Evolutionary conservation across 1,139 yeast species (phyloP).

Genomic region (Waltiozyma sp.): DNA sequence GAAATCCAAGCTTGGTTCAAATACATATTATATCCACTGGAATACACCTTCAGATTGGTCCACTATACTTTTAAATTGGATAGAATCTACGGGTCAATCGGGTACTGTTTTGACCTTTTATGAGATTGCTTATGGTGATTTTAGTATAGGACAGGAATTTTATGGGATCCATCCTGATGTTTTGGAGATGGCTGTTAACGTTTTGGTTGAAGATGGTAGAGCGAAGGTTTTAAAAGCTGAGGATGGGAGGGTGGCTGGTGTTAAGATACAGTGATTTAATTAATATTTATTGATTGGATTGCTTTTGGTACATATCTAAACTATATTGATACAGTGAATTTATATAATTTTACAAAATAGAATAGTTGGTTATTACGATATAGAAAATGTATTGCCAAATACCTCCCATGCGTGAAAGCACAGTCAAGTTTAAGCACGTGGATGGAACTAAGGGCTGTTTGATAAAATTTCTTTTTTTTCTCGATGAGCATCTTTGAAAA

Average conservation of each 20-base stretch:
- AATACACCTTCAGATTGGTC: slow-evolving; percentile 72
- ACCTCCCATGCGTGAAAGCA: too few species aligned
- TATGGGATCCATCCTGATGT: slow-evolving; percentile 50
- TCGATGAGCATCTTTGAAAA: too few species aligned
- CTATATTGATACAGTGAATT: too few species aligned
- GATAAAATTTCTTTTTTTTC: too few species aligned
- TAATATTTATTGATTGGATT: too few species aligned
- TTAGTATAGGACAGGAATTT: slow-evolving; percentile 45
- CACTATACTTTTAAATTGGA: slow-evolving; percentile 43
- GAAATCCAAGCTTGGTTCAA: neutral
- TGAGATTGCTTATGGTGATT: slow-evolving; percentile 62
- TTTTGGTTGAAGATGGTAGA: slow-evolving; percentile 53
- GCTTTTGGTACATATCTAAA: neutral
- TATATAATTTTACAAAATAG: too few species aligned
- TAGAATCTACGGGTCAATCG: slow-evolving; percentile 66
- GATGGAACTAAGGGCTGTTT: too few species aligned
- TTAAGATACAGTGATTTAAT: slow-evolving; percentile 33
- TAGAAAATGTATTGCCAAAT: too few species aligned
- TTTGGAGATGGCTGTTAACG: slow-evolving; percentile 43
- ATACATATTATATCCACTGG: slow-evolving; percentile 46
- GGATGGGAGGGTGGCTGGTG: slow-evolving; percentile 50
- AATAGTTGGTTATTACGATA: too few species aligned
- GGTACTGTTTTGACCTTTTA: slow-evolving; percentile 74
- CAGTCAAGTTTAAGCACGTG: too few species aligned
- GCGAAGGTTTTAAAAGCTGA: slow-evolving; percentile 58